Percentiles rank a stretch among this genome's conserved stretches.
Evolutionary conservation across 495 filamentous ascomycete species (phyloP).

Genomic region (Aspergillus cristatus): DNA sequence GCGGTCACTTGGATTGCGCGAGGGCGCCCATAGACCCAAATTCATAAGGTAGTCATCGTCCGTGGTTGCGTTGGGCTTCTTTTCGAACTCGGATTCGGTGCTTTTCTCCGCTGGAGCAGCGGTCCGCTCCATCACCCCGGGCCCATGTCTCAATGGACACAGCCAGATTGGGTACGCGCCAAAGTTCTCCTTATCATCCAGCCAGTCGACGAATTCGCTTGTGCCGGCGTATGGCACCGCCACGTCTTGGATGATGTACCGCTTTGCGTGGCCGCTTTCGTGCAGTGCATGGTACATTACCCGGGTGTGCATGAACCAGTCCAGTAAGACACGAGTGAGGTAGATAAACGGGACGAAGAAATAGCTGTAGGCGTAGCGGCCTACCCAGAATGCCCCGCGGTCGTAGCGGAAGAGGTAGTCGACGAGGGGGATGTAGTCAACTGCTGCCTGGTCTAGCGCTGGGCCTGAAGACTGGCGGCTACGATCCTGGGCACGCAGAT

Average conservation of each 20-base stretch:
- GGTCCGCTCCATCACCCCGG: background rate
- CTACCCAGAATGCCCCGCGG: constrained; percentile 53
- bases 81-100: background rate
- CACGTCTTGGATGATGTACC: constrained; percentile 49
- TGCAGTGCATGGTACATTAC: constrained; percentile 51
- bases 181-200: constrained; percentile 28
- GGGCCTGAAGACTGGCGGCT: constrained; percentile 3
- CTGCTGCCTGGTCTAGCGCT: constrained; percentile 1
- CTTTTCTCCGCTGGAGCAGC: background rate
- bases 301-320: constrained; percentile 44
- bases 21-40: constrained; percentile 46
- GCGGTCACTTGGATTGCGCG: constrained; percentile 6
- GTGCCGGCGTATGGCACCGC: constrained; percentile 40
- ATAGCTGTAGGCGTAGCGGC: constrained; percentile 41
- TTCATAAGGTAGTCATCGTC: constrained; percentile 34
- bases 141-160: constrained; percentile 31
- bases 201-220: constrained; percentile 39
- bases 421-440: constrained; percentile 42
- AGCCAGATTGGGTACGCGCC: constrained; percentile 52
- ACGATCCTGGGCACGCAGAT: constrained; percentile 36
- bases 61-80: background rate
- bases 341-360: constrained; percentile 47
- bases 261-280: constrained; percentile 35
- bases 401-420: constrained; percentile 59
- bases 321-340: constrained; percentile 42